Evolutionary conservation across 768 basidiomycete genomes (phyloP).

Genomic region (Leucogyrophana mollusca): DNA sequence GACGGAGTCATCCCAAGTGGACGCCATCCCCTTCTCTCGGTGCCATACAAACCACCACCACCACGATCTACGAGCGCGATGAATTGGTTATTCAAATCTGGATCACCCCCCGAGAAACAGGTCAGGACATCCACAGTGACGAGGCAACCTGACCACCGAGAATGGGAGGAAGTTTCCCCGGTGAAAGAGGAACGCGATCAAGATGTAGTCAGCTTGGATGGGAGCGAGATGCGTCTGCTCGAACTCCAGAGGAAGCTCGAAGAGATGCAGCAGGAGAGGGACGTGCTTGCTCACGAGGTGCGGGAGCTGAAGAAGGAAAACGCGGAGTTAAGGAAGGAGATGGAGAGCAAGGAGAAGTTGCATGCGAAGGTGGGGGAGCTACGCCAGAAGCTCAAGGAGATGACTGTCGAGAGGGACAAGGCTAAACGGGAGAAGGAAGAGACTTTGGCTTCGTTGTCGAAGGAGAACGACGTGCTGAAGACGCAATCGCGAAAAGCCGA

Average conservation of each 20-base stretch:
- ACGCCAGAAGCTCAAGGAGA: conserved; percentile 14
- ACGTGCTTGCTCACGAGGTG: conserved; percentile 1
- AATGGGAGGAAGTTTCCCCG: too few species aligned
- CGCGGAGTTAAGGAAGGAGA: conserved; percentile 2
- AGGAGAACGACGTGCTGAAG: conserved; percentile 22
- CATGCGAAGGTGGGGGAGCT: conserved; percentile 18
- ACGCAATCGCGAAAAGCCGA: conserved; percentile 10
- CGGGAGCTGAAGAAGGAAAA: conserved; percentile 12
- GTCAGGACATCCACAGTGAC: too few species aligned
- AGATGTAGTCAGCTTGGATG: too few species aligned
- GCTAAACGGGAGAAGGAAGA: conserved; percentile 21
- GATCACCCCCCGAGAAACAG: too few species aligned
- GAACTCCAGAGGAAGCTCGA: not conserved
- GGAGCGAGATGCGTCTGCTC: too few species aligned
- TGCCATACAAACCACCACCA: too few species aligned
- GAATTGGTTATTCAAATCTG: too few species aligned
- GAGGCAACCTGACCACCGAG: too few species aligned
- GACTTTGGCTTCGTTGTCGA: conserved; percentile 8
- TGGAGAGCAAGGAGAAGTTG: conserved; percentile 15
- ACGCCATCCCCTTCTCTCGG: too few species aligned
- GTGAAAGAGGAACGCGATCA: too few species aligned
- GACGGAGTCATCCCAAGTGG: too few species aligned
- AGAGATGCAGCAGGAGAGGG: not conserved
- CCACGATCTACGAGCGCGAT: too few species aligned
- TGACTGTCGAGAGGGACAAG: conserved; percentile 23